These are phyloP conservation scores for Comarum palustre DNA, from an alignment of 306 rosid genomes.

Conservation along the genomic window DNA sequence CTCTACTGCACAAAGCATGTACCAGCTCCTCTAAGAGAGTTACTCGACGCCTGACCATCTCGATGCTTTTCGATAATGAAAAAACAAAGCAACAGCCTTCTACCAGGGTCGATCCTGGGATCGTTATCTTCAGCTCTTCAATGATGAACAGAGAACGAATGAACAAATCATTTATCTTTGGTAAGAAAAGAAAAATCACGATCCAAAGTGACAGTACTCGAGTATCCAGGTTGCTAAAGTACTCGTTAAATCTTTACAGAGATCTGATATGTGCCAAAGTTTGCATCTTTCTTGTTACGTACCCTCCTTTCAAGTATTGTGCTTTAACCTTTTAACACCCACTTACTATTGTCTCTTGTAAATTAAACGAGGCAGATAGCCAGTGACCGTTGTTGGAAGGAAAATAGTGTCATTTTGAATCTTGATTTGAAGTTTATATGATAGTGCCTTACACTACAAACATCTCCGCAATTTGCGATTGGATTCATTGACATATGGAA, in stretches of 20 bases:
- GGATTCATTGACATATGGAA: slow-evolving; percentile 16
- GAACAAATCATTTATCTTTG: neutral
- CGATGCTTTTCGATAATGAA: neutral
- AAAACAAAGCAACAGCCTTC: neutral
- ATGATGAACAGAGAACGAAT: neutral
- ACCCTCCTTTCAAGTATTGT: neutral
- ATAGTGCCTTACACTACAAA: slow-evolving; percentile 12
- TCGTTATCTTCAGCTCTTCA: neutral
- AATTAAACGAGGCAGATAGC: neutral
- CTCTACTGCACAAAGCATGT: neutral
- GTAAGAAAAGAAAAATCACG: neutral
- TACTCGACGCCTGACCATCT: neutral
- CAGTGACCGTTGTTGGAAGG: slow-evolving; percentile 6
- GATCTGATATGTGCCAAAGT: neutral
- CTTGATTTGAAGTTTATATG: neutral
- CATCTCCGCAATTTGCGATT: slow-evolving; percentile 44
- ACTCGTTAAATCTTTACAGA: neutral
- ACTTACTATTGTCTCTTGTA: neutral
- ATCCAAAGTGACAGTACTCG: neutral
- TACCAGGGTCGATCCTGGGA: neutral
- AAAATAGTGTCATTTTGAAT: slow-evolving; percentile 21
- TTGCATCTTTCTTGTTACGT: neutral
- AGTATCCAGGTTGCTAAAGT: neutral
- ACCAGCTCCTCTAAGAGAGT: too few species aligned
- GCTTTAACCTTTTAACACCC: slow-evolving; percentile 9